Base-by-base conservation (phyloP, 495 filamentous ascomycete species). In the Penicillium turbatum region DNA sequence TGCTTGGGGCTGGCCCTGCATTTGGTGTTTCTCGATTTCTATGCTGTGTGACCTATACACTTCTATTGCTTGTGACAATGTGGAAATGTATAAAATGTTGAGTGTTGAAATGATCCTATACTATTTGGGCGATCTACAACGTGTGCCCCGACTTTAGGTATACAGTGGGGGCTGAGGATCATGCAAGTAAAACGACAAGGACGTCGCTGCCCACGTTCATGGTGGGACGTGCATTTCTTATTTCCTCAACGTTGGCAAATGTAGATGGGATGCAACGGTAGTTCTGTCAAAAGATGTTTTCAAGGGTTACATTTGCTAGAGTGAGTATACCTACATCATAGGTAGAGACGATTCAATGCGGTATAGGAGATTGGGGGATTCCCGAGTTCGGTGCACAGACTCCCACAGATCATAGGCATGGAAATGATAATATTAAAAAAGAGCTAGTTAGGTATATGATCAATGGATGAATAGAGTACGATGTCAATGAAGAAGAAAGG, bases 81-180 rank as follows among this genome's bases (percentile, higher is more conserved):
- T 39, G 17, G 17, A 21, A 11, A 39, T 17, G n/a, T n/a, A 9
- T 38, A 12, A 24, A 24, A 24, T 4, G 21, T 24, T 24, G 13
- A 43, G 21, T 13, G 21, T 41, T 41, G 39, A 17, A 21, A 19
- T 0, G 37, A 21, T 19, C 17, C 0, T 39, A 21, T 2, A 17
- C 36, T n/a, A 11, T 31, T 12, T 21, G 24, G 21, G 24, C 9
- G 34, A 48, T 48, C 46, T 38, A 37, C 37, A 39, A 19, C 10
- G 21, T 19, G 30, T 29, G 37, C 38, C 48, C 29, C 38, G 12
- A 42, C n/a, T 51, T 32, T 34, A n/a, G 49, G 36, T 41, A 48
- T 36, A 16, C 11, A 36, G 48, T 51, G 49, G 49, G 49, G 47
- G 19, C 40, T 35, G 36, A 9, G n/a, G 19, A 36, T 49, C 47